A percentile compares a stretch with the other conserved stretches of the same genome.
These are phyloP conservation scores for Saccharum hybrid DNA, from an alignment of 202 grass and related monocot species.

Conservation along the genomic window DNA sequence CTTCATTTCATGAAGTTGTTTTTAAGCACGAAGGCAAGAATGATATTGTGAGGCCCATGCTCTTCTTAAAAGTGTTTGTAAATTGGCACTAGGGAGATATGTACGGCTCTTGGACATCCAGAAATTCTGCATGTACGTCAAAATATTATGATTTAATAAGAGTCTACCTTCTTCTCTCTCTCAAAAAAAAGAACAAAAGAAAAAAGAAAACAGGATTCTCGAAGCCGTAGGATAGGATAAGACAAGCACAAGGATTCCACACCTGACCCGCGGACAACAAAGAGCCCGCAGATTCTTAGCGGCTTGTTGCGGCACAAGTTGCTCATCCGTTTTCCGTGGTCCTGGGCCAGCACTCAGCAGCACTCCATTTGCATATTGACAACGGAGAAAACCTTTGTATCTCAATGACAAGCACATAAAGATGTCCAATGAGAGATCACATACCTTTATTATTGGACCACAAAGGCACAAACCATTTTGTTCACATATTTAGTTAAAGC, in stretches of 20 bases:
- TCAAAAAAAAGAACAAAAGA: too few relatives aligned
- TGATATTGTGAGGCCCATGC: too few relatives aligned
- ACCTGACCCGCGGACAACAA: conserved; percentile 27
- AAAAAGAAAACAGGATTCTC: background rate
- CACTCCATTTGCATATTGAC: conserved; percentile 23
- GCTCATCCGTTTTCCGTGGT: conserved; percentile 22
- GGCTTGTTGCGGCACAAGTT: background rate
- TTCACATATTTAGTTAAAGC: conserved; percentile 14
- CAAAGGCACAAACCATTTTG: background rate
- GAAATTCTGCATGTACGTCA: too few relatives aligned
- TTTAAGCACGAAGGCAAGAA: too few relatives aligned
- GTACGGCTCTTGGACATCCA: too few relatives aligned
- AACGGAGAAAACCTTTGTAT: background rate
- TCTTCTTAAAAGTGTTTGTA: too few relatives aligned
- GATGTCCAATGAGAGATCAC: background rate
- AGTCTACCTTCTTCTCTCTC: too few relatives aligned
- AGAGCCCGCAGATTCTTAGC: background rate
- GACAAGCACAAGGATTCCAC: conserved; percentile 34
- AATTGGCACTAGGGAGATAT: too few relatives aligned
- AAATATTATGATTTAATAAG: too few relatives aligned
- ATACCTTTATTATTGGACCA: conserved; percentile 17
- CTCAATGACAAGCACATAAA: background rate
- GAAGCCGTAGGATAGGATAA: background rate
- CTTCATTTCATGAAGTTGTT: too few relatives aligned
- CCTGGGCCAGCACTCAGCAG: background rate